Conservation (phyloP, 2,329 filamentous ascomycete species). For the Verticillium alfalfae region DNA sequence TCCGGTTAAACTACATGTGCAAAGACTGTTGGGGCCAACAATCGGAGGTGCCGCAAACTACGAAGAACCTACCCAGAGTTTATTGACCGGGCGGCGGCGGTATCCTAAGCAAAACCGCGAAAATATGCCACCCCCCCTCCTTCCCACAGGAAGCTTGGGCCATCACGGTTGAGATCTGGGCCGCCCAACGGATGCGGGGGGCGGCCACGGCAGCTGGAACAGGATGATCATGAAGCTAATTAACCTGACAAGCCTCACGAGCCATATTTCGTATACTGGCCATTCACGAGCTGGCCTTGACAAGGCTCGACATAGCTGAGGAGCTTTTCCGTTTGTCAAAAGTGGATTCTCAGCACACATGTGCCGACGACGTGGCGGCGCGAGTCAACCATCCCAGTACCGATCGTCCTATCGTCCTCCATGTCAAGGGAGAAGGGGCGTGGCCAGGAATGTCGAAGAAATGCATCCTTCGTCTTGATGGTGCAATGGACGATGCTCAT, state of each 20-base stretch:
- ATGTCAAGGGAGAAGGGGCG: neutral
- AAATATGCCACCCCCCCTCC: neutral
- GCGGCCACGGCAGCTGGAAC: neutral
- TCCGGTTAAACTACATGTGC: neutral
- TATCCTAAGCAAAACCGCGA: neutral
- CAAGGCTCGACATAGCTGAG: neutral
- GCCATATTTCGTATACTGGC: neutral
- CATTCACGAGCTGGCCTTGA: neutral
- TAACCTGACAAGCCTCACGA: neutral
- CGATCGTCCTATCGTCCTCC: neutral
- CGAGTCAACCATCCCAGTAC: neutral
- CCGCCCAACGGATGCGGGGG: neutral
- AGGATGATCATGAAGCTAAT: neutral
- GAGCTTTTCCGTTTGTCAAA: neutral
- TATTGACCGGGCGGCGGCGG: neutral
- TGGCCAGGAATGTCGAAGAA: neutral
- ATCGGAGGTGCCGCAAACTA: neutral
- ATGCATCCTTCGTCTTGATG: neutral
- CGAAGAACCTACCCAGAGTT: neutral
- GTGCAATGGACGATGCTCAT: neutral
- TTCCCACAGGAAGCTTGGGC: neutral
- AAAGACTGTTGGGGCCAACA: neutral
- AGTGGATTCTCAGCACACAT: neutral
- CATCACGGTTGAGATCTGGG: neutral
- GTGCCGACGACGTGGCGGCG: neutral